Base-by-base conservation (phyloP, 768 basidiomycete species). In the Strobilomyces echinocephalus region DNA sequence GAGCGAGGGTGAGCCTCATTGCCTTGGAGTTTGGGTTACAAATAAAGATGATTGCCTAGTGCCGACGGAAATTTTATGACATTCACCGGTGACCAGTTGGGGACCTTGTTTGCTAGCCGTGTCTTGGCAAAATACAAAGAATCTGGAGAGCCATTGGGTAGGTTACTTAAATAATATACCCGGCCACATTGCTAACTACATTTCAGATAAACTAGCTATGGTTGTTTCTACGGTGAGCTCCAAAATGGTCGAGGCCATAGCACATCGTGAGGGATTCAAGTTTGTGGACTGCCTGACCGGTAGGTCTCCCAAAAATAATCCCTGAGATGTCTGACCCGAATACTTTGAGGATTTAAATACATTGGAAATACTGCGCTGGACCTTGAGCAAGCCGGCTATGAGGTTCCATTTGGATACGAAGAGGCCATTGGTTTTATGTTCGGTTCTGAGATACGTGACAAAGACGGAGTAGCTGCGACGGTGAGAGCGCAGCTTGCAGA, bases 341-440 rank as follows among this genome's bases (percentile, higher is more conserved):
- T 8, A 38, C 36, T n/a, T 18, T 11, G 33, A 36, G 91, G 92
- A 2, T 95, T 95, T 72, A 95, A 95, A 70, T 92, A 81, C 64
- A 91, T 95, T 46, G 92, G 92, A 8, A 95, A 94, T 63, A 85
- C 83, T 9, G 88, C 86, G 4, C 70, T 91, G 34, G 71, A 75
- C 46, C 77, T 93, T 15, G 83, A 79, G 14, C 64, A 72, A 40
- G 70, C 82, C 36, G 91, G 90, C 2, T 89, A 79, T 61, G 79
- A 85, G 39, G 84, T 87, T 10, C 81, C 79, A 0, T 93, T 94
- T 62, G 90, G 85, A 10, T 95, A 95, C 62, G 92, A 95, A 64
- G 92, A 95, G 70, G 92, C 93, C 1, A 93, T 95, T 50, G 92
- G 92, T 4, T 95, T 81, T 64, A 93, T 93, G 90, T 84, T 91